phyloP scores from a whole-genome alignment of 768 basidiomycete species.

The Amanita muscaria region DNA sequence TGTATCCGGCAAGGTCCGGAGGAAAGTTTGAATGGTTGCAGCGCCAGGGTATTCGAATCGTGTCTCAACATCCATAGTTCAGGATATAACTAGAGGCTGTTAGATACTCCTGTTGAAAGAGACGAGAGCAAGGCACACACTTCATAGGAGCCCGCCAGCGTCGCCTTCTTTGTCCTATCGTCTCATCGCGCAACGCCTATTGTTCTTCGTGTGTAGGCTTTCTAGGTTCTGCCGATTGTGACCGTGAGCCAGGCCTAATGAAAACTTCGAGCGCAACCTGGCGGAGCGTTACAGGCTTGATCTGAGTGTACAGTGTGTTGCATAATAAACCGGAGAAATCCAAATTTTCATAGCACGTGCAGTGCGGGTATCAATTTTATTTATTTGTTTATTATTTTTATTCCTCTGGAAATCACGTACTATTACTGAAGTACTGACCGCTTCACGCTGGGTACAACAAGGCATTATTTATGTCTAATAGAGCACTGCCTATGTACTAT shows the following conservation, averaged over 20 bases:
- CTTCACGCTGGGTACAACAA: too few species aligned
- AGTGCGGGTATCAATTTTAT: too few species aligned
- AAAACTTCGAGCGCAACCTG: constrained; percentile 60
- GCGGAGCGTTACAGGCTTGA: constrained; percentile 72
- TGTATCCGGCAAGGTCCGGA: constrained; percentile 56
- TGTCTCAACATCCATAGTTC: constrained; percentile 96
- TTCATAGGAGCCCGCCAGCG: constrained; percentile 57
- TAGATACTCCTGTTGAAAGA: too few species aligned
- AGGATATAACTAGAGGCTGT: constrained; percentile 98
- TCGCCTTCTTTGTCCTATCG: constrained; percentile 40
- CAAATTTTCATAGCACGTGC: too few species aligned
- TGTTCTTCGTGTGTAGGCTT: constrained; percentile 76
- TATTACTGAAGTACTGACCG: too few species aligned
- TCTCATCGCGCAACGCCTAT: constrained; percentile 63
- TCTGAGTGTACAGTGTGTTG: too few species aligned
- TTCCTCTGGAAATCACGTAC: too few species aligned
- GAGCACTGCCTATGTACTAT: too few species aligned
- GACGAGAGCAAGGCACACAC: constrained; percentile 37
- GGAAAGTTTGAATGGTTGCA: constrained; percentile 43
- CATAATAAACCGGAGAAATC: too few species aligned
- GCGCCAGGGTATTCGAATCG: constrained; percentile 93
- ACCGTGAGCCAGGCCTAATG: constrained; percentile 43
- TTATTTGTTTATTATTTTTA: too few species aligned
- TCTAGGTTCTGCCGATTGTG: constrained; percentile 45
- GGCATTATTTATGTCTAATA: too few species aligned